Percentiles rank a stretch among this genome's conserved stretches.
Evolutionary conservation across 1,284 basidiomycete species (phyloP).

Genomic region (Ustilago sp.): DNA sequence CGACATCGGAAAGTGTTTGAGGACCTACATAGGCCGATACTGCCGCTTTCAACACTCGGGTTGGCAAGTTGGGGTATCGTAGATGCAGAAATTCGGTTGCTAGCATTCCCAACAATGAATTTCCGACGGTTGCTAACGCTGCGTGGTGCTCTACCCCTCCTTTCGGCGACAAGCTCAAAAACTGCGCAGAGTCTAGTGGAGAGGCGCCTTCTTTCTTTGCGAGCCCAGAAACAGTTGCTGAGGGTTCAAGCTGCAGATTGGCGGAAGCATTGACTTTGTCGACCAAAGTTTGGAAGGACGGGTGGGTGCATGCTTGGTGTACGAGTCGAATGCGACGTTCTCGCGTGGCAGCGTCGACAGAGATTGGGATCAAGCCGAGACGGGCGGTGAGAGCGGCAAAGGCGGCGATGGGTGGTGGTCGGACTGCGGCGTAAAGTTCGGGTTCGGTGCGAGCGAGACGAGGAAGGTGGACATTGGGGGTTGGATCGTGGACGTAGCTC

Average conservation of each 20-base stretch:
- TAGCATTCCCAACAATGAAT: conserved; percentile 90
- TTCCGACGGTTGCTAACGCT: conserved; percentile 84
- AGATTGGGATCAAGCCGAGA: conserved; percentile 51
- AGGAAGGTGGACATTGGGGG: conserved; percentile 58
- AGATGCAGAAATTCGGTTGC: conserved; percentile 86
- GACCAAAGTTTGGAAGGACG: conserved; percentile 49
- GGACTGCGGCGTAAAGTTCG: conserved; percentile 59
- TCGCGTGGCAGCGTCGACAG: conserved; percentile 36
- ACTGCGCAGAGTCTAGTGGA: conserved; percentile 37
- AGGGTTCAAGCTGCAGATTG: conserved; percentile 34
- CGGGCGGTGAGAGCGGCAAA: conserved; percentile 60
- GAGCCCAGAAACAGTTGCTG: conserved; percentile 22
- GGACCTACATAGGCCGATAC: conserved; percentile 91
- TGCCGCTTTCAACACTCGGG: conserved; percentile 87
- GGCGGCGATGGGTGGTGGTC: conserved; percentile 54
- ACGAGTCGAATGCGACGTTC: conserved; percentile 55
- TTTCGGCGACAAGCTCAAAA: conserved; percentile 7
- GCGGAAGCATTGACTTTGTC: conserved; percentile 37
- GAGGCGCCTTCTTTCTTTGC: conserved; percentile 25
- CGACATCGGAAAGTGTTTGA: conserved; percentile 82
- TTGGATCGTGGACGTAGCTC: conserved; percentile 33
- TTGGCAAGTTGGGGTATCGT: conserved; percentile 90
- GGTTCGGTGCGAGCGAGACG: conserved; percentile 61
- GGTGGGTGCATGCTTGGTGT: conserved; percentile 63
- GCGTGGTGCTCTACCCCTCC: conserved; percentile 75